These are phyloP conservation scores for Xylaria cubensis DNA, from an alignment of 495 filamentous ascomycete species.

Conservation along the genomic window DNA sequence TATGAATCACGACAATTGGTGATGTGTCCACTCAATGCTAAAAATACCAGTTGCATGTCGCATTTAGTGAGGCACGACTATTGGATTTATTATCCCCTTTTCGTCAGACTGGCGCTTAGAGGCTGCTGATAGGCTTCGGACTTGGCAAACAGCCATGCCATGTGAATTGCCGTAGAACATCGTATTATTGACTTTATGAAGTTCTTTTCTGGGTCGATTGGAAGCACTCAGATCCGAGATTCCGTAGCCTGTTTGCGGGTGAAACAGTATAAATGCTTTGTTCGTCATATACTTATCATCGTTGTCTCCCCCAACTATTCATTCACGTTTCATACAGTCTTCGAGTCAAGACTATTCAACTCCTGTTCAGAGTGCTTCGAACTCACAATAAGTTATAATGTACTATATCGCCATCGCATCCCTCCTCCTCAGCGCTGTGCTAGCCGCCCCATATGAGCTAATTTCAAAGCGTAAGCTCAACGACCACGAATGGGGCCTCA, in stretches of 20 bases:
- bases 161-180: background rate
- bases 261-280: background rate
- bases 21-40: background rate
- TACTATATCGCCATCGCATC: conserved; percentile 13
- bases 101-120: background rate
- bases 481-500: conserved; percentile 33
- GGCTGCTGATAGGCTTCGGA: conserved; percentile 22
- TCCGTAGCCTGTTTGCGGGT: background rate
- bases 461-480: conserved; percentile 34
- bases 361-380: background rate
- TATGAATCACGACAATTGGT: background rate
- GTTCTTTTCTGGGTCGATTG: background rate
- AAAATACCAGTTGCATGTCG: background rate
- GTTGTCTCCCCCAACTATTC: too few relatives aligned
- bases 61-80: background rate
- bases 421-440: conserved; percentile 20
- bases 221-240: background rate
- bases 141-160: conserved; percentile 1
- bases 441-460: conserved; percentile 33
- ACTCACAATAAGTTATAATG: conserved; percentile 23
- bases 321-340: background rate
- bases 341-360: background rate
- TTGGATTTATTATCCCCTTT: background rate
- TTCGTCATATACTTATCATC: background rate
- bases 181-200: background rate